A percentile compares a stretch with the other conserved stretches of the same genome.
phyloP scores from a whole-genome alignment of 140 eudicot genomes.

The Ambrosia hybrid region DNA sequence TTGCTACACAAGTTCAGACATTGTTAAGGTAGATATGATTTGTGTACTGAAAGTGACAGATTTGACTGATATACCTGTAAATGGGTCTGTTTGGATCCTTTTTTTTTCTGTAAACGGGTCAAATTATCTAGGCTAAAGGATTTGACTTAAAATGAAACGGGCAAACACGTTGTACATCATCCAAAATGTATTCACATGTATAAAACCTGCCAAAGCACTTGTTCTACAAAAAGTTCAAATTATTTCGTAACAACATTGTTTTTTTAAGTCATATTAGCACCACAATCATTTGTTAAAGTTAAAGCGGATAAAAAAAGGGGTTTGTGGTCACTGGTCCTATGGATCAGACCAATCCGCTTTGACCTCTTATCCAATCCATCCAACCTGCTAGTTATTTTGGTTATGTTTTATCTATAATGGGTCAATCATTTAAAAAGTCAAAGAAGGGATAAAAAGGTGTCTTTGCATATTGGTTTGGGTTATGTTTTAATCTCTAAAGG shows the following conservation, averaged over 20 bases:
- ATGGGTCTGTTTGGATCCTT: not conserved
- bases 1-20: conserved; percentile 94
- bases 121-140: not conserved
- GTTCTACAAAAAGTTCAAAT: not conserved
- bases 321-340: not conserved
- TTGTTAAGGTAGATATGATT: conserved; percentile 66
- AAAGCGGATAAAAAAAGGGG: not conserved
- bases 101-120: not conserved
- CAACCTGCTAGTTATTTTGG: not conserved
- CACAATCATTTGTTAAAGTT: not conserved
- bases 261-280: not conserved
- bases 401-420: not conserved
- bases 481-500: not conserved
- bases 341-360: not conserved
- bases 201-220: not conserved
- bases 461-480: not conserved
- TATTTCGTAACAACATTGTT: not conserved
- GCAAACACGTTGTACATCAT: not conserved
- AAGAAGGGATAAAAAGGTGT: not conserved
- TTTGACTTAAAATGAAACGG: not conserved
- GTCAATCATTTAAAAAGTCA: not conserved
- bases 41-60: conserved; percentile 4
- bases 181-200: not conserved
- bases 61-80: not conserved
- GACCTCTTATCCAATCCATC: not conserved